Base-by-base conservation (phyloP, 2,329 filamentous ascomycete species). In the Pestalotiopsis sp. region DNA sequence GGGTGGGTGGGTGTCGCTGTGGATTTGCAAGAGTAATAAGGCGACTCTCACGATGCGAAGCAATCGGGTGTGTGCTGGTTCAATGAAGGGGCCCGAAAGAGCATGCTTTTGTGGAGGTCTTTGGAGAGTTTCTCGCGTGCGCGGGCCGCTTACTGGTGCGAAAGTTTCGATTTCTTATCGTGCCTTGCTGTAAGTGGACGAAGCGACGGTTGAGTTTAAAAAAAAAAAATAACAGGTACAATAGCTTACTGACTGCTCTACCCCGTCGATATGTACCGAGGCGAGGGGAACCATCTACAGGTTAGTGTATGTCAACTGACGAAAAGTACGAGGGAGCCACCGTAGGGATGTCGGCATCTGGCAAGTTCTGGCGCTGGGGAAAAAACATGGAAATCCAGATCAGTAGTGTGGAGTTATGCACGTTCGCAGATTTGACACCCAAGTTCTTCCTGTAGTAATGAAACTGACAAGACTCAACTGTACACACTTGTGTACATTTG, bases 141-240 rank as follows among this genome's bases (percentile, higher is more conserved):
- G 65, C 65, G 65, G 65, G 65, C 65, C 65, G 65, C 65, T 61
- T 59, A 56, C 65, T 67, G 65, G 65, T 67, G 65, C 63, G 63
- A 66, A 66, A 64, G 61, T 45, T 57, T 67, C 31, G 45, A 52
- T 61, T 67, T 67, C 52, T 67, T 67, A 61, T 67, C 52, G 56
- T 56, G 56, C 56, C 12, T n/a, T 38, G 52, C 27, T 61, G 52
- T 61, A 56, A 67, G 20, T 67, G 65, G 65, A 38, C 27, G 20
- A 36, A 31, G 57, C n/a, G 57, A 59, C 57, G 57, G 45, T 52
- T 52, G 45, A 52, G 45, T 20, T 20, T 9, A 52, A 52, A 23
- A 39, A 14, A 41, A 39, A 14, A 27, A 61, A 20, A 11, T 17
- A 36, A 36, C n/a, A 52, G 17, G 9, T 52, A n/a, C 7, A n/a